Evolutionary conservation across 2,329 filamentous ascomycete genomes (phyloP).

Genomic region (Aspergillus sergii): DNA sequence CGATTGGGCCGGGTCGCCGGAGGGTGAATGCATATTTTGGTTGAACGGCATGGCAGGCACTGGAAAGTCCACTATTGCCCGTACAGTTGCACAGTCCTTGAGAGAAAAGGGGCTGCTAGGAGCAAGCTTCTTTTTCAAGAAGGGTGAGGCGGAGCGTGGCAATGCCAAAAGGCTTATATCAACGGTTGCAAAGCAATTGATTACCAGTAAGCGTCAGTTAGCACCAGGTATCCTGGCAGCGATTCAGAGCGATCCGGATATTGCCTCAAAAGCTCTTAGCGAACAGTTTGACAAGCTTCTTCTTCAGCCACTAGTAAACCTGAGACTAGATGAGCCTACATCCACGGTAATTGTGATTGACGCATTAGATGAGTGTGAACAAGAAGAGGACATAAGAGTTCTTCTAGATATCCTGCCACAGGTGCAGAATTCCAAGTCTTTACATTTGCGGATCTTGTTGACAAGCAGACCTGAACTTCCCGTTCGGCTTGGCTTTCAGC

Average conservation of each 20-base stretch:
- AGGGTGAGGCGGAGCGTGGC: slow-evolving; percentile 33
- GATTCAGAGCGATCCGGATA: slow-evolving; percentile 25
- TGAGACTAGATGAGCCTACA: background rate
- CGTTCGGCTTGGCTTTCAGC: slow-evolving; percentile 25
- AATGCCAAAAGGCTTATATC: slow-evolving; percentile 44
- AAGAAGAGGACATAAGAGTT: slow-evolving; percentile 19
- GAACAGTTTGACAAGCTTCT: slow-evolving; percentile 34
- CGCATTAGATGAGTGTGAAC: slow-evolving; percentile 32
- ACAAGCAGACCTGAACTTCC: slow-evolving; percentile 33
- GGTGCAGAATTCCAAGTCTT: slow-evolving; percentile 3
- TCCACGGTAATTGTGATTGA: slow-evolving; percentile 26
- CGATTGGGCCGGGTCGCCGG: slow-evolving; percentile 25
- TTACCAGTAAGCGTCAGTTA: slow-evolving; percentile 11
- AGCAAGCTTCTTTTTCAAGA: slow-evolving; percentile 40
- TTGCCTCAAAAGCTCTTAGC: slow-evolving; percentile 26
- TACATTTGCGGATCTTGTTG: slow-evolving; percentile 27
- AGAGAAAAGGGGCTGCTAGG: slow-evolving; percentile 26
- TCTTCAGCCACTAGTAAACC: slow-evolving; percentile 23
- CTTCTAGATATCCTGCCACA: slow-evolving; percentile 28
- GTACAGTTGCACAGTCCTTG: slow-evolving; percentile 34
- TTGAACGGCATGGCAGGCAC: slow-evolving; percentile 42
- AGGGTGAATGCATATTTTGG: slow-evolving; percentile 36
- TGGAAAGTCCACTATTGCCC: slow-evolving; percentile 31
- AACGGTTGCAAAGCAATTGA: slow-evolving; percentile 36
- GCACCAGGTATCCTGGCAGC: slow-evolving; percentile 17